Evolutionary conservation across 176 grass and related monocot genomes (phyloP), one percentile per base, ranked within the genome.

Genomic region (Aegilops longissima): DNA sequence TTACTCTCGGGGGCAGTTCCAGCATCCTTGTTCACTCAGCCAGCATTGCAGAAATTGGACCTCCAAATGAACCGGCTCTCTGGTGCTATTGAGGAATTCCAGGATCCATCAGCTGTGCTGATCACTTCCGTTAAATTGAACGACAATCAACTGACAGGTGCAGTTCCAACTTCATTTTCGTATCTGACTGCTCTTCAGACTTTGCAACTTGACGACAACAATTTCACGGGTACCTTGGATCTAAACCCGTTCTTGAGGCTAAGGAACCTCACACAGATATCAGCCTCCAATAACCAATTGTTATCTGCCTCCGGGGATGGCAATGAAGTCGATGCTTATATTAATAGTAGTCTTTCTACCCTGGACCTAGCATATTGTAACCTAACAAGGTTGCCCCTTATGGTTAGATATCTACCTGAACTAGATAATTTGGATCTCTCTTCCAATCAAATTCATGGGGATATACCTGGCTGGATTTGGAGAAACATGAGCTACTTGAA

Each of bases 361-460:
- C 16, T 58, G 52, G 16, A 7, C 2, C 52, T 58, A 58, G 13
- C 52, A 58, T 58, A 1, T 0, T 58, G 52, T 58, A 58, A 20
- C 52, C 52, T 58, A 58, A 58, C 52, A 16, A 16, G 52, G 52
- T 58, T 58, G 52, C 52, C 52, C 52, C 12, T 12, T 58, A 45
- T 40, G 72, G 11, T 94, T 20, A 76, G 24, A 52, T 65, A 86
- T 66, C 81, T 82, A 80, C 67, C 20, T 12, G 0, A 76, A 76
- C 21, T 86, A 52, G n/a, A n/a, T n/a, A n/a, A 0, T 13, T 64
- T 94, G 25, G 89, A 94, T 85, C 83, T 94, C 14, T 94, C 89
- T 4, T 76, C 73, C 25, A 94, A 94, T 82, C 66, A 63, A 2
- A 94, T 94, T 71, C 5, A n/a, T 27, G 87, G 84, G 4, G 30